phyloP scores from a whole-genome alignment of 2,329 filamentous ascomycete genomes.

The Aquanectria penicillioides region DNA sequence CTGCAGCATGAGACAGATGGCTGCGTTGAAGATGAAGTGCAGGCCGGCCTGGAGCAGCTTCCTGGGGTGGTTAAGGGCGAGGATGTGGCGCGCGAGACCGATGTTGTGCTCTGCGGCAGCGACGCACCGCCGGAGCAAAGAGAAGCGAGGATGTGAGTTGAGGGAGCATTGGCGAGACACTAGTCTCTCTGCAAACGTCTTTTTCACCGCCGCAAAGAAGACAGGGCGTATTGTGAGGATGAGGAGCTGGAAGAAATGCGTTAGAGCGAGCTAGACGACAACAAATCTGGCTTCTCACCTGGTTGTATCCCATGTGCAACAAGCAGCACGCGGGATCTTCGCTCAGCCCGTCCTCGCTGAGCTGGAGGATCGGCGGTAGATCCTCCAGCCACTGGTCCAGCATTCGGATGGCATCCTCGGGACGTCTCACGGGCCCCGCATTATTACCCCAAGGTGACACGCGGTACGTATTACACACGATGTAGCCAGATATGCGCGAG shows the following conservation, averaged over 20 bases:
- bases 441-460: constrained; percentile 46
- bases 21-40: constrained; percentile 62
- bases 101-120: constrained; percentile 58
- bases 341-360: constrained; percentile 48
- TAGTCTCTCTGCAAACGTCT: constrained; percentile 54
- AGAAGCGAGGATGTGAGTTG: constrained; percentile 35
- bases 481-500: constrained; percentile 58
- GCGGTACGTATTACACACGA: constrained; percentile 59
- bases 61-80: constrained; percentile 47
- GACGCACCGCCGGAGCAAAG: constrained; percentile 51
- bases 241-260: constrained; percentile 46
- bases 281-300: constrained; percentile 35
- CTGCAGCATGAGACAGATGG: constrained; percentile 58
- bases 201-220: constrained; percentile 59
- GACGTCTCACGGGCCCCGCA: constrained; percentile 43
- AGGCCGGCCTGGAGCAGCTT: constrained; percentile 57
- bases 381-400: constrained; percentile 53
- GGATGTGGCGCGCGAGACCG: constrained; percentile 53
- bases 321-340: constrained; percentile 55
- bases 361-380: constrained; percentile 51
- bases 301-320: constrained; percentile 61
- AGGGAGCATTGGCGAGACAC: constrained; percentile 42
- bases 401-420: constrained; percentile 53
- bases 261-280: neutral
- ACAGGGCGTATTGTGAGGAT: constrained; percentile 59